Evolutionary conservation across 176 grass and related monocot species (phyloP).

Genomic region (Aegilops sharonensis): DNA sequence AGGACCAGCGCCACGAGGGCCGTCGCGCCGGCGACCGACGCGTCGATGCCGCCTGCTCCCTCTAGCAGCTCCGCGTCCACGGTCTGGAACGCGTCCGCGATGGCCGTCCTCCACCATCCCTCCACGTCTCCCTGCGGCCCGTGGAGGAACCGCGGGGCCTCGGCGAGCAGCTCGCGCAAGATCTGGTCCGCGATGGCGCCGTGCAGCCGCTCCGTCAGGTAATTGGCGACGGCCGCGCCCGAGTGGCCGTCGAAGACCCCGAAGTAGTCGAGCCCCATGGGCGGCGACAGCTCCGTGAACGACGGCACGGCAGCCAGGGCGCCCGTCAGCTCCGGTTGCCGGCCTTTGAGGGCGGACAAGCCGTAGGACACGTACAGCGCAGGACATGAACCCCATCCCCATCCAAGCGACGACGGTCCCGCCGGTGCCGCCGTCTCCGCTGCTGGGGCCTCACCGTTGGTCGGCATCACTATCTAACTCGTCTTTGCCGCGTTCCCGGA

Average conservation of each 20-base stretch:
- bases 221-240: neutral
- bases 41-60: neutral
- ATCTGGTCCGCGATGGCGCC: neutral
- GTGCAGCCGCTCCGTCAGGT: neutral
- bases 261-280: neutral
- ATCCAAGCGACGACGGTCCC: neutral
- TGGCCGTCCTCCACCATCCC: neutral
- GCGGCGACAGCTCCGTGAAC: neutral
- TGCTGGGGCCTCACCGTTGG: neutral
- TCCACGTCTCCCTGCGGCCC: neutral
- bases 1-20: conserved; percentile 13
- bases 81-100: neutral
- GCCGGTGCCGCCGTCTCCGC: neutral
- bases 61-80: neutral
- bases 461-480: neutral
- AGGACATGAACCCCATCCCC: neutral
- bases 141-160: neutral
- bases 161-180: neutral
- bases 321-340: neutral
- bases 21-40: neutral
- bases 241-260: conserved; percentile 11
- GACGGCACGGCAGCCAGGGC: neutral
- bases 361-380: conserved; percentile 19
- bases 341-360: neutral
- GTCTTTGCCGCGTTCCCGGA: neutral